Conservation (phyloP, 768 basidiomycete species). For the Trametes maxima region DNA sequence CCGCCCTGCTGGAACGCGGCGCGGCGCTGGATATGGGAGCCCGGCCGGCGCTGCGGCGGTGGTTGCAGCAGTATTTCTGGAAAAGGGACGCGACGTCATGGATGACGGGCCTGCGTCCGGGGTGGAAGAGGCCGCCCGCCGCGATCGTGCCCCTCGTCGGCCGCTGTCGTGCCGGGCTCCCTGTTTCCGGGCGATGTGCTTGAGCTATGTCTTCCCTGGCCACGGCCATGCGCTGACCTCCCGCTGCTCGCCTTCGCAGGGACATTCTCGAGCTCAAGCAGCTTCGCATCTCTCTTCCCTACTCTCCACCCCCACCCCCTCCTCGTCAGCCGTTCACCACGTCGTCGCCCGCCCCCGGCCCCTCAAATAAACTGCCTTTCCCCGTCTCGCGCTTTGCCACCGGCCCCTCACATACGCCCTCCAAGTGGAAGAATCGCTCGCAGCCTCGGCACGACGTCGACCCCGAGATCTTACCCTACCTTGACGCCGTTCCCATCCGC, state of each 20-base stretch:
- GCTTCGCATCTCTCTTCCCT: slow-evolving; percentile 64
- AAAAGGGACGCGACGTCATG: slow-evolving; percentile 16
- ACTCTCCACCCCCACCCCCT: slow-evolving; percentile 33
- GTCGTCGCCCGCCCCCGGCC: slow-evolving; percentile 35
- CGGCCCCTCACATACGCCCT: slow-evolving; percentile 43
- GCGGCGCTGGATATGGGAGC: neutral
- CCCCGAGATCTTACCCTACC: slow-evolving; percentile 35
- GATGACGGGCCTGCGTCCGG: slow-evolving; percentile 10
- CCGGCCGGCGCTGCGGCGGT: neutral
- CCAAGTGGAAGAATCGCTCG: slow-evolving; percentile 40
- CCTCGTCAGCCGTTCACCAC: slow-evolving; percentile 32
- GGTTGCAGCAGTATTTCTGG: neutral
- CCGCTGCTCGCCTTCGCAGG: slow-evolving; percentile 12
- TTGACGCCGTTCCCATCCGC: slow-evolving; percentile 57
- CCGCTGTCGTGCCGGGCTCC: neutral
- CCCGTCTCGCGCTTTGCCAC: slow-evolving; percentile 40
- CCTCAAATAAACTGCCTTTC: slow-evolving; percentile 49
- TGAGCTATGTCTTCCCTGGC: too few species aligned
- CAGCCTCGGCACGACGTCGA: slow-evolving; percentile 23
- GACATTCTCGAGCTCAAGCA: slow-evolving; percentile 62
- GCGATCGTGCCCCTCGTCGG: slow-evolving; percentile 1
- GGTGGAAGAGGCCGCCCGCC: neutral
- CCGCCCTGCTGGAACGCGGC: neutral
- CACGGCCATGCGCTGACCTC: slow-evolving; percentile 10
- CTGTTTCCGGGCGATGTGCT: neutral